Evolutionary conservation across 495 filamentous ascomycete species (phyloP).

Genomic region (Xylaria flabelliformis): DNA sequence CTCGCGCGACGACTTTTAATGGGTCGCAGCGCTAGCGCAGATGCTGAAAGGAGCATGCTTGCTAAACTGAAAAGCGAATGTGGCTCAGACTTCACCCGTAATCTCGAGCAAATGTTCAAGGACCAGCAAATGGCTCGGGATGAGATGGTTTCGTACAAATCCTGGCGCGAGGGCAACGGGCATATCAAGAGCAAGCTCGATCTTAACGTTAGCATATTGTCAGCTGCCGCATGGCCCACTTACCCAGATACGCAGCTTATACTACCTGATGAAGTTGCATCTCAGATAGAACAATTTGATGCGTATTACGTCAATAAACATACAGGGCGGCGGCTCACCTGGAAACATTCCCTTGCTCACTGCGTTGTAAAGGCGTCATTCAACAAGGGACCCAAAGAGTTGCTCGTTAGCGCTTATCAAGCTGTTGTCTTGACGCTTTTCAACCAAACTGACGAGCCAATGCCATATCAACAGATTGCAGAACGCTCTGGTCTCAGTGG

Average conservation of each 20-base stretch:
- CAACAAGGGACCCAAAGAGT: constrained; percentile 77
- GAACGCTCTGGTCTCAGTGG: constrained; percentile 69
- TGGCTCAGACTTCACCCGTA: constrained; percentile 91
- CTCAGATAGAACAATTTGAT: constrained; percentile 75
- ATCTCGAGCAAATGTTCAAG: constrained; percentile 98
- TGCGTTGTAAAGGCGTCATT: constrained; percentile 83
- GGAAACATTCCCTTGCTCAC: constrained; percentile 92
- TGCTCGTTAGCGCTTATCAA: constrained; percentile 88
- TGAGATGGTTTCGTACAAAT: constrained; percentile 79
- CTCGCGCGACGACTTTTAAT: constrained; percentile 87
- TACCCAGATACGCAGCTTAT: constrained; percentile 82
- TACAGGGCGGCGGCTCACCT: constrained; percentile 80
- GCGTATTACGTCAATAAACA: constrained; percentile 85
- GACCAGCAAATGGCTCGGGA: constrained; percentile 90
- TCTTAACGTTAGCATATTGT: constrained; percentile 85
- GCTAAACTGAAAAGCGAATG: constrained; percentile 90
- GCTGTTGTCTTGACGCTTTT: constrained; percentile 93
- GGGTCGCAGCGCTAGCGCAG: constrained; percentile 88
- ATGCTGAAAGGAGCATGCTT: constrained; percentile 96
- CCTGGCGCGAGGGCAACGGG: constrained; percentile 50
- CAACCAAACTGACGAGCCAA: constrained; percentile 65
- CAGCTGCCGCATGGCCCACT: constrained; percentile 86
- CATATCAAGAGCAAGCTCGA: constrained; percentile 66
- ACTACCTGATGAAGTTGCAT: constrained; percentile 73
- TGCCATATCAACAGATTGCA: constrained; percentile 71